These are phyloP conservation scores for Peltaster fructicola DNA, from an alignment of 2,329 filamentous ascomycete genomes.

Conservation along the genomic window DNA sequence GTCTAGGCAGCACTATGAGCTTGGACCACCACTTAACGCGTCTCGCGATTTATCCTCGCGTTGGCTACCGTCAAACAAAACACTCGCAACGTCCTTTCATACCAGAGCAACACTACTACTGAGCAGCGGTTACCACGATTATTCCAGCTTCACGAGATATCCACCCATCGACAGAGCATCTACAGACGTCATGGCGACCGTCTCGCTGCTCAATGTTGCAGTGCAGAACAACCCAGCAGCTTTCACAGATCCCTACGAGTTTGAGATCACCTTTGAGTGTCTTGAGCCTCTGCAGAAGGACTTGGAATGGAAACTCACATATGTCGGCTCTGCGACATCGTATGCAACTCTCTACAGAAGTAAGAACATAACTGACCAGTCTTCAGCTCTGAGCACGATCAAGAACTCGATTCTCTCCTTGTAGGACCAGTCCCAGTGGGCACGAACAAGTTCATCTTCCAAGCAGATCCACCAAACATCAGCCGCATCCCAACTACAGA, in stretches of 20 bases:
- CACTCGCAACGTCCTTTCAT: too few relatives aligned
- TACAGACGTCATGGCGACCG: conserved; percentile 62
- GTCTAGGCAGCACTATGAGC: too few relatives aligned
- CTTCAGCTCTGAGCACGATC: conserved; percentile 77
- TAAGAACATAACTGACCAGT: neutral
- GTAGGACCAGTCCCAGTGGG: conserved; percentile 95
- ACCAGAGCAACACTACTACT: too few relatives aligned
- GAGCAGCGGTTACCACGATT: too few relatives aligned
- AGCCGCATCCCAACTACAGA: conserved; percentile 84
- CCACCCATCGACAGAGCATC: conserved; percentile 1
- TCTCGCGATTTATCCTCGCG: too few relatives aligned
- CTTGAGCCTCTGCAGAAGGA: conserved; percentile 91
- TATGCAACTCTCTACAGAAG: conserved; percentile 29
- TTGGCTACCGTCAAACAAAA: too few relatives aligned
- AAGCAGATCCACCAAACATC: conserved; percentile 82
- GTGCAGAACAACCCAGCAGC: conserved; percentile 93
- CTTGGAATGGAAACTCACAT: conserved; percentile 98
- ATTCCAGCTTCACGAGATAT: too few relatives aligned
- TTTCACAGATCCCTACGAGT: conserved; percentile 84
- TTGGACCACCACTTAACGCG: too few relatives aligned
- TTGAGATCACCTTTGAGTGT: conserved; percentile 98
- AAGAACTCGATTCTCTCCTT: conserved; percentile 91
- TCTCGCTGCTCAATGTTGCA: conserved; percentile 87
- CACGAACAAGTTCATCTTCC: conserved; percentile 97
- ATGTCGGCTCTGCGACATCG: conserved; percentile 95